These are phyloP conservation scores for Chaetomium globosum DNA, from an alignment of 2,329 filamentous ascomycete species.

Conservation along the genomic window DNA sequence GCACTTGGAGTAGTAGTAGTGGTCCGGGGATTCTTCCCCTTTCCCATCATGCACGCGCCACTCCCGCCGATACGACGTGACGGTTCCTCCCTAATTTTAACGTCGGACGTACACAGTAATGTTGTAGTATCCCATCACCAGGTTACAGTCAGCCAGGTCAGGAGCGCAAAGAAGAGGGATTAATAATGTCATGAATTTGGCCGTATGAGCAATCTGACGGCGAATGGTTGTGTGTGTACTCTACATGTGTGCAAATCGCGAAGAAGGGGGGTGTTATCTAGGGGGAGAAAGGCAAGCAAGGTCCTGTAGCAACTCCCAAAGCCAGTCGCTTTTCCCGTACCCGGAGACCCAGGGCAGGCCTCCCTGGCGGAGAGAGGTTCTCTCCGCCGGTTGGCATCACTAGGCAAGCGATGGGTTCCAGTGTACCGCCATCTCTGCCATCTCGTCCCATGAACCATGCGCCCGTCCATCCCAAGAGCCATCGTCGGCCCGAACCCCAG, in stretches of 20 bases:
- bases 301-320: neutral
- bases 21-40: neutral
- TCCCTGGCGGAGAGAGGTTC: neutral
- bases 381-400: neutral
- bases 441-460: neutral
- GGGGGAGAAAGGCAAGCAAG: neutral
- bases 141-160: neutral
- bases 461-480: neutral
- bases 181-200: neutral
- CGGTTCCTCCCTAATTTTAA: constrained; percentile 5
- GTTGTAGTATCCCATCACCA: neutral
- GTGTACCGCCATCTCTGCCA: neutral
- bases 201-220: neutral
- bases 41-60: constrained; percentile 10
- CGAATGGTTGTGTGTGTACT: neutral
- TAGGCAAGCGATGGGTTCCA: neutral
- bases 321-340: neutral
- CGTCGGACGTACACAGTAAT: neutral
- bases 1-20: neutral
- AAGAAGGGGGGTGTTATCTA: neutral
- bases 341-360: neutral
- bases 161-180: neutral
- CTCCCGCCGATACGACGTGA: constrained; percentile 1
- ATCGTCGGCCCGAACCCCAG: neutral
- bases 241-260: neutral